These are phyloP conservation scores for Sporobolomyces phaffii DNA, from an alignment of 768 basidiomycete genomes.

Conservation along the genomic window DNA sequence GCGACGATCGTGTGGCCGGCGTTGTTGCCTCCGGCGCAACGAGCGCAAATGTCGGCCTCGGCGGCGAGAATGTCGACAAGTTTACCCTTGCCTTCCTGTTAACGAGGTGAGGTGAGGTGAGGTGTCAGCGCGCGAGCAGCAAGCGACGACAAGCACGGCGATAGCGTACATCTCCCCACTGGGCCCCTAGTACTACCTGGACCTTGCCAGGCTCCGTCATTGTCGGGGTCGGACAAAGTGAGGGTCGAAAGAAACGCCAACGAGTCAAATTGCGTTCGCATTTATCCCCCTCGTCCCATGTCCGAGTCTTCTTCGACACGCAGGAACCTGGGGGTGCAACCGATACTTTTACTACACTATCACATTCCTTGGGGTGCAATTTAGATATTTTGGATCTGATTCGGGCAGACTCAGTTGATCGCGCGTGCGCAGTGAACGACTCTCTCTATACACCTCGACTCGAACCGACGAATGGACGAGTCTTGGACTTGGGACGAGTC, in stretches of 20 bases:
- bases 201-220: conserved; percentile 45
- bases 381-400: too few relatives aligned
- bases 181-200: conserved; percentile 74
- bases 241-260: neutral
- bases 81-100: conserved; percentile 56
- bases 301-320: too few relatives aligned
- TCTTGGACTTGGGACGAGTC: conserved; percentile 25
- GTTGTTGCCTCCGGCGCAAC: conserved; percentile 97
- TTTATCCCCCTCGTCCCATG: too few relatives aligned
- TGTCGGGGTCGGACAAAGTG: neutral
- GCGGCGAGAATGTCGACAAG: conserved; percentile 92
- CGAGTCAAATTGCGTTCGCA: conserved; percentile 11
- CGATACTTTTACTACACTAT: too few relatives aligned
- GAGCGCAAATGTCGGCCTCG: conserved; percentile 82
- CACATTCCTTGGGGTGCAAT: too few relatives aligned
- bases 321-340: too few relatives aligned
- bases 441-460: neutral
- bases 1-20: conserved; percentile 97
- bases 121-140: too few relatives aligned
- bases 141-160: neutral
- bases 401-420: too few relatives aligned
- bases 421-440: too few relatives aligned
- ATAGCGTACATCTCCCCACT: conserved; percentile 92
- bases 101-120: neutral
- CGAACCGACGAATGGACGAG: neutral